Conservation (phyloP, 2,329 filamentous ascomycete species). For the Anthostomella pinea region DNA sequence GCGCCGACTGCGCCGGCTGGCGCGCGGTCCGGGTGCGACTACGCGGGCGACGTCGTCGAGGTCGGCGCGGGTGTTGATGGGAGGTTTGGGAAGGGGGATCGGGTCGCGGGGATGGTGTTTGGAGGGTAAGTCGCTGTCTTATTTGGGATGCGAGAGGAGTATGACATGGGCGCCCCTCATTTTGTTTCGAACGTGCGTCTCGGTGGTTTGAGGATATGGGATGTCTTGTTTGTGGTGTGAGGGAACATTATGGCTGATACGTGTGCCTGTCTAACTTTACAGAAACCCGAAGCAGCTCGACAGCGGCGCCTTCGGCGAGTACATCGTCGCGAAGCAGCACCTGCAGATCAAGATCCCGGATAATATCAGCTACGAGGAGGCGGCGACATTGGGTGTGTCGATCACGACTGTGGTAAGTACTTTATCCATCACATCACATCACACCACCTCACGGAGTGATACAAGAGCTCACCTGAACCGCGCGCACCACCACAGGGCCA, state of each 20-base stretch:
- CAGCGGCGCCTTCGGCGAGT: conserved; percentile 42
- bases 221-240: background rate
- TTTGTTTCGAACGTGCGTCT: too few species aligned
- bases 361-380: conserved; percentile 44
- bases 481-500: conserved; percentile 36
- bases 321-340: conserved; percentile 37
- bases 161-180: too few species aligned
- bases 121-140: conserved; percentile 19
- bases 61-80: conserved; percentile 42
- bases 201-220: too few species aligned
- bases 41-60: conserved; percentile 44
- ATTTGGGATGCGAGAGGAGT: too few species aligned
- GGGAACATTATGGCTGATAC: background rate
- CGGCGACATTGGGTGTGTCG: conserved; percentile 40
- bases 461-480: conserved; percentile 2
- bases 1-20: conserved; percentile 10
- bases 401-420: conserved; percentile 38
- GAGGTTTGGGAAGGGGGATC: conserved; percentile 45
- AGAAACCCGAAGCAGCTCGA: conserved; percentile 37
- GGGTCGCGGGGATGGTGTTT: conserved; percentile 36
- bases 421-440: background rate
- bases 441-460: background rate
- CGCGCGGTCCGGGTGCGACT: conserved; percentile 41
- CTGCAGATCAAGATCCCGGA: conserved; percentile 44
- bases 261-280: conserved; percentile 1